Conservation (phyloP, 257 asterid species). For the Dorcoceras hygrometricum region DNA sequence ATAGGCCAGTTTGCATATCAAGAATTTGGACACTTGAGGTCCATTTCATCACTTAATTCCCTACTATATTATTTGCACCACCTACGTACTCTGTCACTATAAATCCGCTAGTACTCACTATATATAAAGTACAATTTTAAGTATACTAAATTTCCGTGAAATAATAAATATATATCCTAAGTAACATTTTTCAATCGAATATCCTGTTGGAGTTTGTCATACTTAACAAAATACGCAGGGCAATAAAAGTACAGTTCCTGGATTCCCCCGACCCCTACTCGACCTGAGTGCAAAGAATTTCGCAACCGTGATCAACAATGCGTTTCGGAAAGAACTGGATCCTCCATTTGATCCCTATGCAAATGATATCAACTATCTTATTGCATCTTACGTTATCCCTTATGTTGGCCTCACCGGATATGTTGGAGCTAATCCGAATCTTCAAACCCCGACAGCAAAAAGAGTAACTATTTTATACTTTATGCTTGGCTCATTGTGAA, state of each 20-base stretch:
- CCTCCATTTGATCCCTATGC: slow-evolving; percentile 90
- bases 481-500: no score
- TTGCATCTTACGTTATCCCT: slow-evolving; percentile 75
- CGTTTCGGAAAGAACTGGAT: slow-evolving; percentile 38
- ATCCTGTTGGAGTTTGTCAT: no score
- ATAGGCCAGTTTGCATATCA: slow-evolving; percentile 74
- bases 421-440: slow-evolving; percentile 80
- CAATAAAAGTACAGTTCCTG: slow-evolving; percentile 53
- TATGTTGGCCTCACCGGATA: slow-evolving; percentile 92
- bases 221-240: slow-evolving; percentile 39
- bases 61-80: no score
- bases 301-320: slow-evolving; percentile 57
- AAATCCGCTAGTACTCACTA: no score
- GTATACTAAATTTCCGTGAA: background rate
- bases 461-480: slow-evolving; percentile 46
- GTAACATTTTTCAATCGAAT: no score
- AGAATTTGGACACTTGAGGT: slow-evolving; percentile 92
- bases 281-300: slow-evolving; percentile 53
- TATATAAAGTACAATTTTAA: no score
- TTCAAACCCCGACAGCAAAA: slow-evolving; percentile 45
- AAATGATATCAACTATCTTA: slow-evolving; percentile 62
- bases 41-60: background rate
- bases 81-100: no score
- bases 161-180: no score
- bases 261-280: slow-evolving; percentile 75